A percentile compares a stretch with the other conserved stretches of the same genome.
These are phyloP conservation scores for Solanum pinnatisectum DNA, from an alignment of 257 asterid species.

Conservation along the genomic window DNA sequence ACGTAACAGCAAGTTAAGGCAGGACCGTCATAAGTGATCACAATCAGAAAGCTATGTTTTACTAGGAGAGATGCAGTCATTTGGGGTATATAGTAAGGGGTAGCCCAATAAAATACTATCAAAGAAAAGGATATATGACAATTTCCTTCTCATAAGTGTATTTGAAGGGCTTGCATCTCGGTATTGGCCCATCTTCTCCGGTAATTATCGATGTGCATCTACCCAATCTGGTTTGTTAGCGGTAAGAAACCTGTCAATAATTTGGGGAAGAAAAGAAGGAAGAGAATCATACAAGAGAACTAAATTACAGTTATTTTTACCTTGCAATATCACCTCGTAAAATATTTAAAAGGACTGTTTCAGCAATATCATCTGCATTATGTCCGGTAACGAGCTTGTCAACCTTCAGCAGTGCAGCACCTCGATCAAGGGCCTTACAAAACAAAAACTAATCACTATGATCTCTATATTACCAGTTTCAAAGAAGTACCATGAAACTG, in stretches of 20 bases:
- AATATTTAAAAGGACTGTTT: conserved; percentile 90
- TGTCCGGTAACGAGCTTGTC: conserved; percentile 97
- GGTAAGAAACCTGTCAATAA: background rate
- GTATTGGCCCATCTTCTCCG: conserved; percentile 98
- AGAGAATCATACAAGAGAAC: background rate
- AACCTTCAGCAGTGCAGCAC: conserved; percentile 87
- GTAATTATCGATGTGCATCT: conserved; percentile 89
- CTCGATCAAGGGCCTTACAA: conserved; percentile 93
- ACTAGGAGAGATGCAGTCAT: background rate
- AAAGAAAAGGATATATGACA: conserved; percentile 79
- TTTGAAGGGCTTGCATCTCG: conserved; percentile 99
- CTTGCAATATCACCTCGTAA: conserved; percentile 98
- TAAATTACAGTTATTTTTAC: conserved; percentile 18
- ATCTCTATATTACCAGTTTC: background rate
- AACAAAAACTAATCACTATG: background rate
- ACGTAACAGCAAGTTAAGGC: conserved; percentile 77
- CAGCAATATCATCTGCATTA: conserved; percentile 98
- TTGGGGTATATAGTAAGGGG: background rate
- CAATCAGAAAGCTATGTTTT: background rate
- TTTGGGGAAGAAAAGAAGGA: background rate
- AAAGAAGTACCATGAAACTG: background rate
- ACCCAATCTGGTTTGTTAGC: conserved; percentile 53
- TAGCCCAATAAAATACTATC: background rate
- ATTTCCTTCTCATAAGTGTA: conserved; percentile 98
- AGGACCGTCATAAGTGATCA: background rate